Conservation (phyloP, 176 grass and related monocot genomes). For the Ensete glaucum region DNA sequence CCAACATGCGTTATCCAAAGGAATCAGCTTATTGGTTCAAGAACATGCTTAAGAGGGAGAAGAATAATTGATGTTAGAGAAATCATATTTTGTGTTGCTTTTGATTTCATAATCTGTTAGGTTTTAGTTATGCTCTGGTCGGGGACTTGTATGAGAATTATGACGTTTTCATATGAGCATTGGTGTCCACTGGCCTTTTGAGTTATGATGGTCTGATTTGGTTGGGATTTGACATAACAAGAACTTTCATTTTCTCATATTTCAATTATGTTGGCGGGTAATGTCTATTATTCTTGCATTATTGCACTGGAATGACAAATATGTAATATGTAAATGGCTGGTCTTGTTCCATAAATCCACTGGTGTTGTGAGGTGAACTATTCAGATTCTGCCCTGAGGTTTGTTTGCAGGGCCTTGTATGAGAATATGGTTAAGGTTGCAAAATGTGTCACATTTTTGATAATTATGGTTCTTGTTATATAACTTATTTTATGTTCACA, state of each 20-base stretch:
- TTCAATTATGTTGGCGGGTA: constrained; percentile 79
- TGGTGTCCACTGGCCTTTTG: too few species aligned
- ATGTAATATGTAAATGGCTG: not conserved
- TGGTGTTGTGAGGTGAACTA: too few species aligned
- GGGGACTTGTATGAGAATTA: too few species aligned
- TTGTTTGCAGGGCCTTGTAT: constrained; percentile 63
- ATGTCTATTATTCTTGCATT: not conserved
- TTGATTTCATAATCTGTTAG: too few species aligned
- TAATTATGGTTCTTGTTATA: too few species aligned
- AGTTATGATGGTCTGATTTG: too few species aligned
- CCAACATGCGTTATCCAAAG: constrained; percentile 44
- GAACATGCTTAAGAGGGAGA: not conserved
- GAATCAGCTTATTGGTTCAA: constrained; percentile 45
- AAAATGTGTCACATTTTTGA: constrained; percentile 56
- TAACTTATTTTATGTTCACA: too few species aligned
- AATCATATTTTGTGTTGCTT: too few species aligned
- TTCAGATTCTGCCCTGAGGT: not conserved
- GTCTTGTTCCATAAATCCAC: not conserved
- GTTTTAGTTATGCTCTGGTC: too few species aligned
- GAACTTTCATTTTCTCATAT: constrained; percentile 89
- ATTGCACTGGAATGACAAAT: not conserved
- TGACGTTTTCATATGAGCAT: too few species aligned
- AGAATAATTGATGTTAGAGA: not conserved
- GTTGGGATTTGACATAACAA: constrained; percentile 61
- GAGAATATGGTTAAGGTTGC: constrained; percentile 81